These are phyloP conservation scores for Ambrosia trifida DNA, from an alignment of 129 eudicot species.

Conservation along the genomic window DNA sequence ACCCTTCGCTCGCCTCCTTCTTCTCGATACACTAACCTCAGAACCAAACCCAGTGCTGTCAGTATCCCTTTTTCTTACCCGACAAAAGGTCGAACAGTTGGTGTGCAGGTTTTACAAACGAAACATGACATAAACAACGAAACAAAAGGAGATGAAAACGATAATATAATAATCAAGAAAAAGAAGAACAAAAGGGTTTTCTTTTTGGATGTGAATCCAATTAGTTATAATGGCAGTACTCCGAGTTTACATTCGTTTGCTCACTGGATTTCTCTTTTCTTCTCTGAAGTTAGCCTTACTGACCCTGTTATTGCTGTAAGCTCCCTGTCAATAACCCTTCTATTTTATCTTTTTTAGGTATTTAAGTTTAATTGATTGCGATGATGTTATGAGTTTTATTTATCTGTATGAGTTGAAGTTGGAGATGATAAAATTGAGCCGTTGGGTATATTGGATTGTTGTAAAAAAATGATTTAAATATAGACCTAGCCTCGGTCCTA, in stretches of 20 bases:
- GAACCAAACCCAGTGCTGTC: not conserved
- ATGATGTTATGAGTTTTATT: not conserved
- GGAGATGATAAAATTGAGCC: no score
- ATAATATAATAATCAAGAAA: not conserved
- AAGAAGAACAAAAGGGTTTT: conserved; percentile 56
- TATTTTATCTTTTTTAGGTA: no score
- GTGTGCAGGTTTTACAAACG: conserved; percentile 28
- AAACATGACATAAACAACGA: conserved; percentile 14
- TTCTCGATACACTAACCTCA: not conserved
- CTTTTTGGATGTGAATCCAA: conserved; percentile 86
- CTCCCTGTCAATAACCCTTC: not conserved
- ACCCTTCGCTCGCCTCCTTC: not conserved
- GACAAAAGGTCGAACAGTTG: conserved; percentile 46
- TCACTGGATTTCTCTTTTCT: conserved; percentile 87
- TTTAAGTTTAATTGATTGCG: no score
- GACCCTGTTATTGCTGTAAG: conserved; percentile 92
- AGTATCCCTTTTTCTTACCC: conserved; percentile 7
- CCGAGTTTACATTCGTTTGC: conserved; percentile 77
- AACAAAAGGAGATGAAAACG: not conserved
- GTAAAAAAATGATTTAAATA: no score
- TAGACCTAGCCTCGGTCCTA: no score
- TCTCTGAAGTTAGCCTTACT: conserved; percentile 66
- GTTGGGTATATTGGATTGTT: no score
- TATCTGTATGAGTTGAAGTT: not conserved
- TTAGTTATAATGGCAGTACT: conserved; percentile 68